Percentiles rank a stretch among this genome's conserved stretches.
These are phyloP conservation scores for Pseudogymnoascus sp. DNA, from an alignment of 2,329 filamentous ascomycete species.

Conservation along the genomic window DNA sequence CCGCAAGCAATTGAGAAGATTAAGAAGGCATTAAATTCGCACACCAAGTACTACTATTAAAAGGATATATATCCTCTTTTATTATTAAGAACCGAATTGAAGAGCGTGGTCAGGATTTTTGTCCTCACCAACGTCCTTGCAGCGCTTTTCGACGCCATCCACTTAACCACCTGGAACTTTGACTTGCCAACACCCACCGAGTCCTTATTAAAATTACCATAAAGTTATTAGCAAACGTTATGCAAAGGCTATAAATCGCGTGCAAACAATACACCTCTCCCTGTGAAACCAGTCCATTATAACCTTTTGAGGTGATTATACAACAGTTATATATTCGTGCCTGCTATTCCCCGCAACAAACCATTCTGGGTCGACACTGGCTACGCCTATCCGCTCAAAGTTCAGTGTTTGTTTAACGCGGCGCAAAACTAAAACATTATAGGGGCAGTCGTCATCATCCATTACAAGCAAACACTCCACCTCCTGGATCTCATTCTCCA, in stretches of 20 bases:
- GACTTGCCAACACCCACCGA: too few species aligned
- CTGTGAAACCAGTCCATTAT: too few species aligned
- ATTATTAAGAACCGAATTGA: too few species aligned
- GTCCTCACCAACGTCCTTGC: too few species aligned
- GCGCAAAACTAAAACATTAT: slow-evolving; percentile 11
- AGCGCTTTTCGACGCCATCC: too few species aligned
- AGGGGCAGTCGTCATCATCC: neutral
- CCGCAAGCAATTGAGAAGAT: neutral
- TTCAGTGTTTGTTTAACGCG: slow-evolving; percentile 1
- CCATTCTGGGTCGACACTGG: slow-evolving; percentile 12
- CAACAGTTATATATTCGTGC: slow-evolving; percentile 12
- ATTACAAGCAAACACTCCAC: slow-evolving; percentile 11
- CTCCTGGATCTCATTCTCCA: neutral
- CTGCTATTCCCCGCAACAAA: slow-evolving; percentile 2
- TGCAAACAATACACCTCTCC: too few species aligned
- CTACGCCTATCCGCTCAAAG: slow-evolving; percentile 12
- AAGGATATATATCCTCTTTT: too few species aligned
- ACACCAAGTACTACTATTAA: neutral
- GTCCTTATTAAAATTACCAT: too few species aligned
- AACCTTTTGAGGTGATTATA: neutral
- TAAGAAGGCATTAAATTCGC: neutral
- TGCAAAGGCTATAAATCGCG: too few species aligned
- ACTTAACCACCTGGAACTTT: too few species aligned
- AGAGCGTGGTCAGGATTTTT: too few species aligned
- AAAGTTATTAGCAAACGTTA: too few species aligned